Evolutionary conservation across 2,329 filamentous ascomycete species (phyloP).

Genomic region (Trichoderma sp.): DNA sequence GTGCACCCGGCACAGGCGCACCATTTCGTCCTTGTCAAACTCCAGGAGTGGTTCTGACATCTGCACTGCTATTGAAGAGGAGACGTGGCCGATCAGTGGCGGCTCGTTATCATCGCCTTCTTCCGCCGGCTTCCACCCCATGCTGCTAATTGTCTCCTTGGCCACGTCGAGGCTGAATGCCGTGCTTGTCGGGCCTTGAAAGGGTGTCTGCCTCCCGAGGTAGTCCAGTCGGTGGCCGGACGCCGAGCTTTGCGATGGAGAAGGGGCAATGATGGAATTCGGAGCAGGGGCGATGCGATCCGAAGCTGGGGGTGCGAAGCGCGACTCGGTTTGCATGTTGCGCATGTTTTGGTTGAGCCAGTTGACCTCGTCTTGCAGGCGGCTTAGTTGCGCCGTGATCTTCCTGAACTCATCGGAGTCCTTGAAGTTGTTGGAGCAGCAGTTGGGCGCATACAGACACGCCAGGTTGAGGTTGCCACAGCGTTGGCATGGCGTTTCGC

Average conservation of each 20-base stretch:
- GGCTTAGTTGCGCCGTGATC: constrained; percentile 72
- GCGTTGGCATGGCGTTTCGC: constrained; percentile 66
- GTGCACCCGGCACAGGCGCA: constrained; percentile 76
- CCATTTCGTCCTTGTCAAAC: constrained; percentile 75
- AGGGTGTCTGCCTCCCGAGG: constrained; percentile 63
- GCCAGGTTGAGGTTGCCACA: constrained; percentile 68
- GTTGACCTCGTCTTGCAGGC: constrained; percentile 83
- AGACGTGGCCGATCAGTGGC: constrained; percentile 32
- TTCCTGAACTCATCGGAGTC: constrained; percentile 88
- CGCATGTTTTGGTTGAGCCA: constrained; percentile 73
- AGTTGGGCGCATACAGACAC: constrained; percentile 68
- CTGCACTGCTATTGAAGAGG: constrained; percentile 42
- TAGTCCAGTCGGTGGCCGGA: constrained; percentile 47
- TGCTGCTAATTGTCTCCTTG: constrained; percentile 81
- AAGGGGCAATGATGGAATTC: constrained; percentile 43
- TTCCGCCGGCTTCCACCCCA: constrained; percentile 74
- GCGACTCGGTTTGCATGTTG: constrained; percentile 61
- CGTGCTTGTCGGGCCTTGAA: constrained; percentile 82
- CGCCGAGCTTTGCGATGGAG: constrained; percentile 48
- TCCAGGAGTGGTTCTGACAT: constrained; percentile 75
- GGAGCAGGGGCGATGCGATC: constrained; percentile 41
- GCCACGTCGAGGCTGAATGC: constrained; percentile 85
- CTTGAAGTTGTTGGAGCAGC: constrained; percentile 78
- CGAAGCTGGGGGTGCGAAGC: constrained; percentile 41
- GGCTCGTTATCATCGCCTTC: constrained; percentile 63